Conservation (phyloP, 345 rosid species). For the Linum tenue region DNA sequence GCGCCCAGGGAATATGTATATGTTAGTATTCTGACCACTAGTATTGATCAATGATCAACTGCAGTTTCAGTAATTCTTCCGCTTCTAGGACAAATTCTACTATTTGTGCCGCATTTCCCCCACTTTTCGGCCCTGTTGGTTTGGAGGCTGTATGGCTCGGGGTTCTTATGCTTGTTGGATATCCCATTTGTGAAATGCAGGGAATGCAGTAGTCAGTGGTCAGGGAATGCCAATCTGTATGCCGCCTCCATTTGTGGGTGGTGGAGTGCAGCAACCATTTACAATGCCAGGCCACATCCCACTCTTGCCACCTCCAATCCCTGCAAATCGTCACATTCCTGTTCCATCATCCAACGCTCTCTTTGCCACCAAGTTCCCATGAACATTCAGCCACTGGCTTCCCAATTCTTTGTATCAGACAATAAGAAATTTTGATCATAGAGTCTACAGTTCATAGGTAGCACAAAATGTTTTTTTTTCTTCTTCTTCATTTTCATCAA, state of each 20-base stretch:
- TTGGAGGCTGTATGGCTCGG: no score
- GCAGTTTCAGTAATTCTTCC: background rate
- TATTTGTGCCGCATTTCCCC: no score
- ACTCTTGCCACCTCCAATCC: background rate
- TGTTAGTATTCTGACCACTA: background rate
- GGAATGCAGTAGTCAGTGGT: background rate
- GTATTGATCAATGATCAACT: background rate
- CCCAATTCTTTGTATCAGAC: background rate
- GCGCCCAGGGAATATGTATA: background rate
- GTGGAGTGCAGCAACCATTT: slow-evolving; percentile 1
- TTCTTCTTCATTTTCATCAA: no score
- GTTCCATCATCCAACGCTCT: background rate
- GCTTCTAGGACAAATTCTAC: no score
- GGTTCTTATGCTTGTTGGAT: no score
- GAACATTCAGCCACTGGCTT: background rate
- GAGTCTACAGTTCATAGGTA: background rate
- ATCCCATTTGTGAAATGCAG: background rate
- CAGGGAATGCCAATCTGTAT: background rate
- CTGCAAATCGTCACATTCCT: background rate
- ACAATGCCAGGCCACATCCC: background rate
- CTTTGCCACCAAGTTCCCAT: background rate
- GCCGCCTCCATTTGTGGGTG: background rate
- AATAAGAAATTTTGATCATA: background rate
- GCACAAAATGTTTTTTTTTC: background rate
- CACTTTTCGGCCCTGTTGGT: no score